These are phyloP conservation scores for Volutella citrinella DNA, from an alignment of 2,329 filamentous ascomycete genomes.

Conservation along the genomic window DNA sequence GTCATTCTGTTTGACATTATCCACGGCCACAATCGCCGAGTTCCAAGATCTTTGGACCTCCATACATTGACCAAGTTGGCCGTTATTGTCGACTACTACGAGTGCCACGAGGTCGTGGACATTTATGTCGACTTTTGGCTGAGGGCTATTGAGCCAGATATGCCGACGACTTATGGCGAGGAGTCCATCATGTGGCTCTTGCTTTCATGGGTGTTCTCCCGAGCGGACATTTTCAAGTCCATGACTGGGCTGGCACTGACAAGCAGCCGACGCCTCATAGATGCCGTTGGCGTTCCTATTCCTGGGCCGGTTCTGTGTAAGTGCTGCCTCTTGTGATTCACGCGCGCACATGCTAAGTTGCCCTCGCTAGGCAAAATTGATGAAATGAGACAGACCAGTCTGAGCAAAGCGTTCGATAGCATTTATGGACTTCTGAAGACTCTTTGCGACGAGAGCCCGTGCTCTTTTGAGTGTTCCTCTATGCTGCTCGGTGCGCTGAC, in stretches of 20 bases:
- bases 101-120: constrained; percentile 24
- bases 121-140: constrained; percentile 15
- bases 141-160: accelerated
- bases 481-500: constrained; percentile 16
- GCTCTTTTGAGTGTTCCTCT: constrained; percentile 13
- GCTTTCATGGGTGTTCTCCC: constrained; percentile 15
- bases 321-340: neutral
- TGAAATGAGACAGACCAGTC: neutral
- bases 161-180: constrained; percentile 3
- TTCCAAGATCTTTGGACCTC: constrained; percentile 17
- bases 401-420: neutral
- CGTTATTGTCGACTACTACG: constrained; percentile 28
- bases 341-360: neutral
- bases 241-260: constrained; percentile 11
- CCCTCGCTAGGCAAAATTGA: constrained; percentile 5
- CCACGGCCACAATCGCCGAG: constrained; percentile 21
- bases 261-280: constrained; percentile 6
- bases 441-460: neutral
- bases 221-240: neutral
- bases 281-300: constrained; percentile 1
- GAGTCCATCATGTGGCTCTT: constrained; percentile 9
- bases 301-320: constrained; percentile 4
- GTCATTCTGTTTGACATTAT: constrained; percentile 27
- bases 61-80: constrained; percentile 26
- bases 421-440: constrained; percentile 3